Evolutionary conservation across 495 filamentous ascomycete genomes (phyloP).

Genomic region (Aspergillus saccharolyticus): DNA sequence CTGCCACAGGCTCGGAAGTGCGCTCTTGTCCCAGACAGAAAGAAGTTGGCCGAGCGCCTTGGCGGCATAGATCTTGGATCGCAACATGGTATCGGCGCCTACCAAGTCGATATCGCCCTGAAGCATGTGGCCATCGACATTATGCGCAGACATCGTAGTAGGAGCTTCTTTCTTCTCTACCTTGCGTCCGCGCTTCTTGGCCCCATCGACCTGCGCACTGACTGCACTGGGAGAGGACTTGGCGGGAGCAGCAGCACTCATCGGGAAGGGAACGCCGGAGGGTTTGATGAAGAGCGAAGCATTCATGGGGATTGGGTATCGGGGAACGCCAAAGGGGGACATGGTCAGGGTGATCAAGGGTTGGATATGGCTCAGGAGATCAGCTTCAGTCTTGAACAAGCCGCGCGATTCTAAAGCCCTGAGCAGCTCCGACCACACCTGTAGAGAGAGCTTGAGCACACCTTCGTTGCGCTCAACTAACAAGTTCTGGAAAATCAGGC

Average conservation of each 20-base stretch:
- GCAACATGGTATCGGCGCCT: slow-evolving; percentile 77
- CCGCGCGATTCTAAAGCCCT: slow-evolving; percentile 56
- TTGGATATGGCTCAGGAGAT: slow-evolving; percentile 55
- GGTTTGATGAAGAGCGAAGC: slow-evolving; percentile 83
- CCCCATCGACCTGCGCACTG: slow-evolving; percentile 18
- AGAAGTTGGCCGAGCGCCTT: slow-evolving; percentile 66
- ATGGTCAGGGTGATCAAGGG: slow-evolving; percentile 74
- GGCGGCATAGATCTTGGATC: slow-evolving; percentile 82
- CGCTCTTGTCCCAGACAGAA: slow-evolving; percentile 40
- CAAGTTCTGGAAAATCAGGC: slow-evolving; percentile 89
- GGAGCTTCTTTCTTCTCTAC: slow-evolving; percentile 77
- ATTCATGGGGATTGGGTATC: slow-evolving; percentile 87
- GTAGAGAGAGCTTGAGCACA: slow-evolving; percentile 70
- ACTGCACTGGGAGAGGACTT: slow-evolving; percentile 54
- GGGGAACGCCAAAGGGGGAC: slow-evolving; percentile 85
- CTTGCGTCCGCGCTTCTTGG: slow-evolving; percentile 70
- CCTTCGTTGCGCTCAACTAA: slow-evolving; percentile 85
- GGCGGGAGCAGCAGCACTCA: slow-evolving; percentile 42
- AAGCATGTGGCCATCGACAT: slow-evolving; percentile 97
- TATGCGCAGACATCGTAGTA: slow-evolving; percentile 66
- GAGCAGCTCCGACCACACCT: slow-evolving; percentile 80
- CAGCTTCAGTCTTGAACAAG: slow-evolving; percentile 61
- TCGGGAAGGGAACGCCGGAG: slow-evolving; percentile 77
- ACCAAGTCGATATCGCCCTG: slow-evolving; percentile 93
- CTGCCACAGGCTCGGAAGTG: slow-evolving; percentile 38